A percentile compares a stretch with the other conserved stretches of the same genome.
phyloP scores from a whole-genome alignment of 768 basidiomycete species.

The Termitomyces sp. region DNA sequence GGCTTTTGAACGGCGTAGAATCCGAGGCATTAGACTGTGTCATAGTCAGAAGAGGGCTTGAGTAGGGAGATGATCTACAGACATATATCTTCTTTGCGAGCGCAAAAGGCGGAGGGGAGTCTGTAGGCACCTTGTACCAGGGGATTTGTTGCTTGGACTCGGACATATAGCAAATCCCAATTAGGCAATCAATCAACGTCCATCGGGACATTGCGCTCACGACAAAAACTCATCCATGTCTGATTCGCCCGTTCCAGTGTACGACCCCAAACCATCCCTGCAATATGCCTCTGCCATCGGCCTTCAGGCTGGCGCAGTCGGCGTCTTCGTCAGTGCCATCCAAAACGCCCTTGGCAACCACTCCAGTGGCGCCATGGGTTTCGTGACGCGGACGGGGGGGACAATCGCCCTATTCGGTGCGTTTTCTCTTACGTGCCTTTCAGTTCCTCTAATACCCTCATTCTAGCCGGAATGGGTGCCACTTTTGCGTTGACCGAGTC shows the following conservation, averaged over 20 bases:
- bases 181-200: conserved; percentile 17
- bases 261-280: conserved; percentile 48
- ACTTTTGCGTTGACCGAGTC: conserved; percentile 82
- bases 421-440: conserved; percentile 18
- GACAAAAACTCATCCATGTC: conserved; percentile 25
- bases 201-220: conserved; percentile 17
- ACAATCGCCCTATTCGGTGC: conserved; percentile 90
- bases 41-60: background rate
- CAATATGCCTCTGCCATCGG: conserved; percentile 51
- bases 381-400: conserved; percentile 81
- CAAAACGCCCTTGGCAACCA: conserved; percentile 82
- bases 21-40: conserved; percentile 21
- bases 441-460: background rate
- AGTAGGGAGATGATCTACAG: conserved; percentile 18
- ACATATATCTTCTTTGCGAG: conserved; percentile 40
- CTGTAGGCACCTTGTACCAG: conserved; percentile 31
- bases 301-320: conserved; percentile 60
- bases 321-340: conserved; percentile 57
- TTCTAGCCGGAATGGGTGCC: conserved; percentile 80
- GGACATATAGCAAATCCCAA: conserved; percentile 18
- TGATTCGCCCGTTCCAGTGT: conserved; percentile 23
- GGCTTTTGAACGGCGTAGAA: conserved; percentile 28
- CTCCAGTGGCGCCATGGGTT: conserved; percentile 75
- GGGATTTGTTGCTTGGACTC: conserved; percentile 10
- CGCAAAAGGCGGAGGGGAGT: conserved; percentile 31